phyloP scores from a whole-genome alignment of 2,329 filamentous ascomycete species.

The Aspergillus transmontanensis region DNA sequence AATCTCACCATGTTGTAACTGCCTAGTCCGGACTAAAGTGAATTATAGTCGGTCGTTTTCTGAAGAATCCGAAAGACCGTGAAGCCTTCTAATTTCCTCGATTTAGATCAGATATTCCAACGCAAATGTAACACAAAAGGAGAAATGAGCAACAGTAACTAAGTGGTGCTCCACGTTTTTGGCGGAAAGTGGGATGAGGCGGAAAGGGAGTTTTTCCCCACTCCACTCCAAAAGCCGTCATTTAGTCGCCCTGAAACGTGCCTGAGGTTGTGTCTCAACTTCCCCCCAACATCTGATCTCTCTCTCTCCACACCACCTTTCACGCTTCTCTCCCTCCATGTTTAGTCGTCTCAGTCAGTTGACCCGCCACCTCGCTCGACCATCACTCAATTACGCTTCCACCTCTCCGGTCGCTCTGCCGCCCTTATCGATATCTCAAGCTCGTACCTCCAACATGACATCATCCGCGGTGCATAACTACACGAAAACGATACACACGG shows the following conservation, averaged over 20 bases:
- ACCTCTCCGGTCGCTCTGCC: slow-evolving; percentile 44
- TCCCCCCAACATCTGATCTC: not conserved
- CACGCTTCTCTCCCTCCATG: slow-evolving; percentile 55
- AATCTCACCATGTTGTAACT: slow-evolving; percentile 21
- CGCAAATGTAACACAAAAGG: not conserved
- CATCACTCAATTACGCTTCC: slow-evolving; percentile 56
- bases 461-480: slow-evolving; percentile 41
- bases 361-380: slow-evolving; percentile 69
- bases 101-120: not conserved
- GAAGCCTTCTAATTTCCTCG: not conserved
- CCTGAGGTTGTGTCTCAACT: not conserved
- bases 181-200: slow-evolving; percentile 13
- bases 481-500: slow-evolving; percentile 75
- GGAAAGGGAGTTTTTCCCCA: slow-evolving; percentile 16
- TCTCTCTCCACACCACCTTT: slow-evolving; percentile 8
- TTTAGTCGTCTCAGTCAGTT: slow-evolving; percentile 75
- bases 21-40: not conserved
- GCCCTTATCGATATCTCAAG: slow-evolving; percentile 21
- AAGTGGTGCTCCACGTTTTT: slow-evolving; percentile 7
- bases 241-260: not conserved
- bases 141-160: not conserved
- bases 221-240: slow-evolving; percentile 7
- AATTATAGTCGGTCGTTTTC: not conserved
- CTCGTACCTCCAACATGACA: slow-evolving; percentile 42
- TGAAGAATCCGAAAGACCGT: not conserved